Evolutionary conservation across 2,329 filamentous ascomycete species (phyloP).

Genomic region (Volutella citrinella): DNA sequence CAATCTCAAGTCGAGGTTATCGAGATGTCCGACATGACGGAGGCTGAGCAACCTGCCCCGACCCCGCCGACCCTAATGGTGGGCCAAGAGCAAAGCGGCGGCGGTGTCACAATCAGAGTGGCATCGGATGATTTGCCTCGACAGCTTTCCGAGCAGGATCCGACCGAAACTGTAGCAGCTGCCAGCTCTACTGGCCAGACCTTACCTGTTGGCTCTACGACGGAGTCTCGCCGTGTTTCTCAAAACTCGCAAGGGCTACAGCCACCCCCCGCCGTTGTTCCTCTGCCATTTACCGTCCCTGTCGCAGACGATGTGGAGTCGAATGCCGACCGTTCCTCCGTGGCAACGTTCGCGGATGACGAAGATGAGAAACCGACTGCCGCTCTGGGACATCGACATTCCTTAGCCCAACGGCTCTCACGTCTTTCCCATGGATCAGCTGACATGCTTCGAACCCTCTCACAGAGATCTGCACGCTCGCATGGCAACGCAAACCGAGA

Average conservation of each 20-base stretch:
- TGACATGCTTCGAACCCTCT: conserved; percentile 43
- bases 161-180: conserved; percentile 25
- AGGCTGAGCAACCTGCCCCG: conserved; percentile 24
- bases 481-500: conserved; percentile 16
- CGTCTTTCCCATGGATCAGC: conserved; percentile 47
- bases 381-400: conserved; percentile 29
- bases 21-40: conserved; percentile 52
- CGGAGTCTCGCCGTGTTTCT: conserved; percentile 19
- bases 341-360: conserved; percentile 68
- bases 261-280: conserved; percentile 50
- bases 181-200: conserved; percentile 8
- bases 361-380: conserved; percentile 36
- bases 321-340: conserved; percentile 58
- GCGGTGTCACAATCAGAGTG: conserved; percentile 52
- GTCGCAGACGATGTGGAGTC: conserved; percentile 36
- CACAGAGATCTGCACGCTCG: conserved; percentile 29
- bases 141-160: conserved; percentile 17
- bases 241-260: conserved; percentile 17
- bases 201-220: conserved; percentile 10
- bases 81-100: conserved; percentile 38
- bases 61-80: conserved; percentile 39
- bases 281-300: conserved; percentile 64
- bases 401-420: conserved; percentile 48
- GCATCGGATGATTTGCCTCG: conserved; percentile 45
- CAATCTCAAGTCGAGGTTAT: conserved; percentile 45